These are phyloP conservation scores for Scolecobasidium constrictum DNA, from an alignment of 2,329 filamentous ascomycete species.

Conservation along the genomic window DNA sequence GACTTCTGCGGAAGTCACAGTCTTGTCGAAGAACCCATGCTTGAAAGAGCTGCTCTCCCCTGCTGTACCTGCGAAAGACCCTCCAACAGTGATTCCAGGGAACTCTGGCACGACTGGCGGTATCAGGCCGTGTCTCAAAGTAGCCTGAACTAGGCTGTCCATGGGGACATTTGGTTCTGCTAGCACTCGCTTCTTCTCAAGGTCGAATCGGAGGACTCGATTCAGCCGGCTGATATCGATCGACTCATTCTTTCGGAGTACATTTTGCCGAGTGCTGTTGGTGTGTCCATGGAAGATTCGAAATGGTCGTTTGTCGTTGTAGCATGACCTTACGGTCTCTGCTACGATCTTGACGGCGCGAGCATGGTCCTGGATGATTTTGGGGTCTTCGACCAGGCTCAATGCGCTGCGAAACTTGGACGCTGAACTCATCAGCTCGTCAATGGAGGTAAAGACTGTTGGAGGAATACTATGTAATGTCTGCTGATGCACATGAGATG, in stretches of 20 bases:
- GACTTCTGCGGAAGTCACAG: slow-evolving; percentile 53
- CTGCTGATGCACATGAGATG: no score
- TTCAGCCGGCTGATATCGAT: slow-evolving; percentile 57
- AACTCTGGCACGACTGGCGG: slow-evolving; percentile 63
- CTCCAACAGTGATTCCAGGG: slow-evolving; percentile 60
- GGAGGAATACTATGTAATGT: no score
- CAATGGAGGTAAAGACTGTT: no score
- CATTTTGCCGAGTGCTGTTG: slow-evolving; percentile 56
- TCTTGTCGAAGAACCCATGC: slow-evolving; percentile 55
- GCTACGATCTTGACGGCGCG: slow-evolving; percentile 35
- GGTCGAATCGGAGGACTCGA: slow-evolving; percentile 52
- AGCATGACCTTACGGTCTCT: slow-evolving; percentile 35
- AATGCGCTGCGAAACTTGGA: not conserved
- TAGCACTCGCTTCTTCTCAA: slow-evolving; percentile 40
- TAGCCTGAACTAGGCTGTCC: slow-evolving; percentile 50
- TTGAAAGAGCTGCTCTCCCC: slow-evolving; percentile 61
- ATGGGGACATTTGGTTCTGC: slow-evolving; percentile 62
- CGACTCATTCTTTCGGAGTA: slow-evolving; percentile 37
- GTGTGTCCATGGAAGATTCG: slow-evolving; percentile 70
- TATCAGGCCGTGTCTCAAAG: slow-evolving; percentile 44
- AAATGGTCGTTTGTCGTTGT: slow-evolving; percentile 47
- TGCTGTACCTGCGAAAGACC: slow-evolving; percentile 56
- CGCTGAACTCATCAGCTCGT: not conserved
- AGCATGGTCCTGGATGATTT: slow-evolving; percentile 29
- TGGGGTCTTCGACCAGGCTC: slow-evolving; percentile 23